Percentiles rank a stretch among this genome's conserved stretches.
Conservation (phyloP, 1,284 basidiomycete genomes). For the Somion occarium region DNA sequence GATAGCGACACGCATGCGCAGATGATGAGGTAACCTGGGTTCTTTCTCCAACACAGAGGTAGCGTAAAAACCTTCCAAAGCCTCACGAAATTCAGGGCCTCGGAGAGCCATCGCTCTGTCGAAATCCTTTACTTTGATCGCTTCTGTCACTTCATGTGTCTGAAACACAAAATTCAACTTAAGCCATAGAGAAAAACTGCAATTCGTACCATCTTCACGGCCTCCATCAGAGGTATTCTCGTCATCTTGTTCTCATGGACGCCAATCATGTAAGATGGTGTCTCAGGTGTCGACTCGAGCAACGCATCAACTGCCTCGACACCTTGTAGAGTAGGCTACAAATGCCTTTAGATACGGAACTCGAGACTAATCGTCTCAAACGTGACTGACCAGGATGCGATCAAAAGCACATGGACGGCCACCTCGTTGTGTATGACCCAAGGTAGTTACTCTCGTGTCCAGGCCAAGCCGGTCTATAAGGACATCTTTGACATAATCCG, state of each 20-base stretch:
- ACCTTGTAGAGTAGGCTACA: conserved; percentile 89
- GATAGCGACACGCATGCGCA: conserved; percentile 85
- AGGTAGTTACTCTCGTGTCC: conserved; percentile 96
- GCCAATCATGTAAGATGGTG: conserved; percentile 97
- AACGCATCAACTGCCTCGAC: conserved; percentile 91
- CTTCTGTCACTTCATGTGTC: conserved; percentile 84
- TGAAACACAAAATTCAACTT: conserved; percentile 25
- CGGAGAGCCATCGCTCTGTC: conserved; percentile 83
- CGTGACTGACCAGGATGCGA: conserved; percentile 72
- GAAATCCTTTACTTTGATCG: conserved; percentile 85
- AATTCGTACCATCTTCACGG: conserved; percentile 72
- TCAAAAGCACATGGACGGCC: conserved; percentile 92
- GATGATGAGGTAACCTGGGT: conserved; percentile 55
- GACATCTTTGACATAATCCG: conserved; percentile 88
- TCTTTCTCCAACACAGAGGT: conserved; percentile 64
- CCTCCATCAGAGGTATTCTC: conserved; percentile 87
- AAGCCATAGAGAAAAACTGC: background rate
- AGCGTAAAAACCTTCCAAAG: conserved; percentile 78
- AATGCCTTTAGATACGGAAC: conserved; percentile 28
- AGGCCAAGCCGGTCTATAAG: conserved; percentile 84
- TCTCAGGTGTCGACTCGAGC: conserved; percentile 84
- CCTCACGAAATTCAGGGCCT: conserved; percentile 90
- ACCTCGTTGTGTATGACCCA: conserved; percentile 96
- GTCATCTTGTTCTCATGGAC: conserved; percentile 95
- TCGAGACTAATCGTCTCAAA: conserved; percentile 51